These are phyloP conservation scores for Microthlaspi erraticum DNA, from an alignment of 345 rosid species.

Conservation along the genomic window DNA sequence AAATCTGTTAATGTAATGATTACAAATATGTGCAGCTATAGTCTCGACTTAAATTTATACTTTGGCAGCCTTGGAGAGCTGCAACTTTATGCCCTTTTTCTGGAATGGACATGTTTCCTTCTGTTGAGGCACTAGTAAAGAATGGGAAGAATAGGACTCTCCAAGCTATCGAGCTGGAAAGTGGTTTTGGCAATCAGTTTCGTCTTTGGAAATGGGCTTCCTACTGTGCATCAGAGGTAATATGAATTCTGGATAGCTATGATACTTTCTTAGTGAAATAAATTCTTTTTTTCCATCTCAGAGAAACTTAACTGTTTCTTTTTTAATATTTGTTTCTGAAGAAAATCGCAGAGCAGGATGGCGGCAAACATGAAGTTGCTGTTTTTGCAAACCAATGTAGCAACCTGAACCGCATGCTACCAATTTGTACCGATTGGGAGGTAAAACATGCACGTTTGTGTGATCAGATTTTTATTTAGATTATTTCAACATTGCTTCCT, in stretches of 20 bases:
- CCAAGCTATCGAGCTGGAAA: conserved; percentile 93
- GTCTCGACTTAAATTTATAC: conserved; percentile 8
- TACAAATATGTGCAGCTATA: conserved; percentile 17
- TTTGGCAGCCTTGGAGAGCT: conserved; percentile 92
- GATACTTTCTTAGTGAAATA: conserved; percentile 17
- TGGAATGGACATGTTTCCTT: conserved; percentile 82
- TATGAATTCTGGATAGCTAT: conserved; percentile 23
- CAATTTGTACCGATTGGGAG: conserved; percentile 98
- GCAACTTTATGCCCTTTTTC: conserved; percentile 90
- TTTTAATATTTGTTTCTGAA: conserved; percentile 39
- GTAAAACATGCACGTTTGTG: conserved; percentile 46
- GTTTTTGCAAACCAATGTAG: conserved; percentile 89
- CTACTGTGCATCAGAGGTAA: conserved; percentile 90
- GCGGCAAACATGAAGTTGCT: conserved; percentile 86
- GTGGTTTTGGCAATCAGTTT: conserved; percentile 89
- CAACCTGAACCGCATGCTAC: conserved; percentile 85
- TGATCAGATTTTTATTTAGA: background rate
- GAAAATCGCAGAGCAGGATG: conserved; percentile 91
- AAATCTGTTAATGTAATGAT: conserved; percentile 9
- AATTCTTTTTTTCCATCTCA: background rate
- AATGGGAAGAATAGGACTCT: conserved; percentile 80
- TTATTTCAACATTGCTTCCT: conserved; percentile 2
- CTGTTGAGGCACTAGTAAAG: conserved; percentile 77
- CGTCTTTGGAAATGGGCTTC: conserved; percentile 98
- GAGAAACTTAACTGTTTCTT: conserved; percentile 13